Base-by-base conservation (phyloP, 768 basidiomycete species). In the Crepidotus variabilis region DNA sequence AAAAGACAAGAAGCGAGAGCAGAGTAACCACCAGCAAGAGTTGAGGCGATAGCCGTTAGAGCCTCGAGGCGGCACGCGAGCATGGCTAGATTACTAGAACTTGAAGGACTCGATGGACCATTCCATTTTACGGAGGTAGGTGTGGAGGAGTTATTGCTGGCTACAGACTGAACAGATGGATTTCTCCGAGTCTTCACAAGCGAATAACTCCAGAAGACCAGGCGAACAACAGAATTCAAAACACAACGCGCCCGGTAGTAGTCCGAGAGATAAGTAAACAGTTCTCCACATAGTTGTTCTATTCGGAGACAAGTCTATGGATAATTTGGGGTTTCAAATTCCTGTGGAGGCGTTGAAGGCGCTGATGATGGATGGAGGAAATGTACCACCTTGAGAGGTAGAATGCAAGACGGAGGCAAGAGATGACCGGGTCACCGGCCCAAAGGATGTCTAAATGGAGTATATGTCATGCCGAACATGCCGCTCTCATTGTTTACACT, bases 351-450 rank as follows among this genome's bases (percentile, higher is more conserved):
- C 39, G 18, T 14, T 43, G 39, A 43, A 16, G 13, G 39, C 39
- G 18, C 18, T 34, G 43, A 18, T 49, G 21, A 20, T n/a, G 10
- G 28, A 51, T 50, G 49, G 55, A 36, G 6, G 18, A 14, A 21
- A 47, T 24, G 18, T 36, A 46, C 10, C n/a, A 24, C 55, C 48
- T 35, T 55, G 55, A 56, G n/a, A 50, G 55, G 49, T n/a, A 6
- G 49, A 56, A 51, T 34, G 50, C 6, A 50, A 13, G 16, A 43
- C 39, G 39, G 39, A 16, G 18, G 5, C 39, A 43, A 43, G 39
- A 20, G 24, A 34, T 7, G 16, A 14, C 54, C 55, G 53, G 54
- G 22, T 9, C 11, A 46, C 24, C 52, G 39, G 2, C 2, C 35
- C 14, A 21, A 2, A 2, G 9, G 47, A 2, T 34, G 3, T 32